phyloP scores from a whole-genome alignment of 2,329 filamentous ascomycete genomes.

The Tolypocladium ovalisporum region DNA sequence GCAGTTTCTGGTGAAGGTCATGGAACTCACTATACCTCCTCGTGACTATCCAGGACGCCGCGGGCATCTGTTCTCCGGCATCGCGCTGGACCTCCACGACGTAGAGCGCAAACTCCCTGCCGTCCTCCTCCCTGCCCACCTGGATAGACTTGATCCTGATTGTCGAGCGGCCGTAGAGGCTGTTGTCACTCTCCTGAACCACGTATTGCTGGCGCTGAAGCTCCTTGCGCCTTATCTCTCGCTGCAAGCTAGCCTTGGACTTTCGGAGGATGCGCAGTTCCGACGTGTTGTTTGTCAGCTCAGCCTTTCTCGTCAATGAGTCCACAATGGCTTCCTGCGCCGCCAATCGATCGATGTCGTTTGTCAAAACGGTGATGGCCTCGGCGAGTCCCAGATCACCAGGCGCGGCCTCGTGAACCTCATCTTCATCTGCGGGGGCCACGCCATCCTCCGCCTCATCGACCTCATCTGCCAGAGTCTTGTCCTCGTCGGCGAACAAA shows the following conservation, averaged over 20 bases:
- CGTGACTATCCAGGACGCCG: conserved; percentile 90
- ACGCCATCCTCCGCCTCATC: conserved; percentile 51
- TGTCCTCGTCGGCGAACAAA: conserved; percentile 81
- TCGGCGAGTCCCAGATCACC: conserved; percentile 89
- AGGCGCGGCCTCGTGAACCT: conserved; percentile 87
- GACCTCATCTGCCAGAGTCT: conserved; percentile 74
- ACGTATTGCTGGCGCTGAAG: conserved; percentile 95
- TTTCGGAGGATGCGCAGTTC: conserved; percentile 88
- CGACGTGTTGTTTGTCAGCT: conserved; percentile 91
- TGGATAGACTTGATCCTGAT: conserved; percentile 88
- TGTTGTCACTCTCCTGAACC: conserved; percentile 95
- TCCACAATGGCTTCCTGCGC: conserved; percentile 88
- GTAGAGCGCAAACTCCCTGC: conserved; percentile 87
- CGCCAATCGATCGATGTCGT: conserved; percentile 79
- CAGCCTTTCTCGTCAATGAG: conserved; percentile 84
- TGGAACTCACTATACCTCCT: conserved; percentile 95
- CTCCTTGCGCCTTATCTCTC: conserved; percentile 89
- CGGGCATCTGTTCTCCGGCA: conserved; percentile 90
- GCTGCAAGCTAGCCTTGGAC: conserved; percentile 83
- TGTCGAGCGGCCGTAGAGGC: conserved; percentile 81
- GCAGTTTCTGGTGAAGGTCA: conserved; percentile 81
- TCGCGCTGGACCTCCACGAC: conserved; percentile 84
- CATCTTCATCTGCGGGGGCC: conserved; percentile 45
- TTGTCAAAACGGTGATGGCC: conserved; percentile 77
- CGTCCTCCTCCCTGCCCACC: conserved; percentile 83